Evolutionary conservation across 2,329 filamentous ascomycete genomes (phyloP).

Genomic region (Fusarium denticulatum): DNA sequence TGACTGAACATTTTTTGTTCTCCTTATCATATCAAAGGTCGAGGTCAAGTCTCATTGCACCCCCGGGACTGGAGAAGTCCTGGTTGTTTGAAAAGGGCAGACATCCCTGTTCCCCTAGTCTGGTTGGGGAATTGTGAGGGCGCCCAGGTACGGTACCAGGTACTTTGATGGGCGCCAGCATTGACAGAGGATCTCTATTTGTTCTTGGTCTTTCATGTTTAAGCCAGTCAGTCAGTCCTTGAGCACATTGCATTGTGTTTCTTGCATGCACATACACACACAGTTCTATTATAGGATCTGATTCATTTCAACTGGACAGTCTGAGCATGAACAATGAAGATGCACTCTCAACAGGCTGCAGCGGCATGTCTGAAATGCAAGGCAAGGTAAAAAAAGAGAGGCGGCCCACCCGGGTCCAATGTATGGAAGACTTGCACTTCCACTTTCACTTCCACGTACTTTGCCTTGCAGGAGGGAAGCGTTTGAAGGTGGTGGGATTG

Average conservation of each 20-base stretch:
- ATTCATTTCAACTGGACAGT: background rate
- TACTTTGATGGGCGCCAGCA: slow-evolving; percentile 26
- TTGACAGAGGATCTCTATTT: slow-evolving; percentile 15
- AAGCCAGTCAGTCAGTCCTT: background rate
- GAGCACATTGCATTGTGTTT: background rate
- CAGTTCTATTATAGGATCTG: background rate
- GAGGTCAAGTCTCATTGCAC: background rate
- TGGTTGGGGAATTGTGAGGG: slow-evolving; percentile 16
- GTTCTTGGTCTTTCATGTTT: slow-evolving; percentile 2
- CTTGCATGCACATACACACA: background rate
- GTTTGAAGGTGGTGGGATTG: slow-evolving; percentile 16
- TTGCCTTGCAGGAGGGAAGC: background rate
- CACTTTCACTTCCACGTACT: background rate
- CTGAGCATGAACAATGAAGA: background rate
- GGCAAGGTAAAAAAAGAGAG: background rate
- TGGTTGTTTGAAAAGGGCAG: slow-evolving; percentile 33
- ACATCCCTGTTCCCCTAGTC: slow-evolving; percentile 33
- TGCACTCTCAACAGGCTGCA: slow-evolving; percentile 21
- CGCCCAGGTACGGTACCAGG: slow-evolving; percentile 26
- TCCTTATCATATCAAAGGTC: slow-evolving; percentile 11
- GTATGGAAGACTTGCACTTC: slow-evolving; percentile 7
- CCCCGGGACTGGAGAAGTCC: background rate
- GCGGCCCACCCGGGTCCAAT: slow-evolving; percentile 12
- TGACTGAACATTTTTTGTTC: background rate
- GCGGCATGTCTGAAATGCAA: slow-evolving; percentile 28